phyloP scores from a whole-genome alignment of 192 early-diverging fungal genomes.

The Umbelopsis vinacea region DNA sequence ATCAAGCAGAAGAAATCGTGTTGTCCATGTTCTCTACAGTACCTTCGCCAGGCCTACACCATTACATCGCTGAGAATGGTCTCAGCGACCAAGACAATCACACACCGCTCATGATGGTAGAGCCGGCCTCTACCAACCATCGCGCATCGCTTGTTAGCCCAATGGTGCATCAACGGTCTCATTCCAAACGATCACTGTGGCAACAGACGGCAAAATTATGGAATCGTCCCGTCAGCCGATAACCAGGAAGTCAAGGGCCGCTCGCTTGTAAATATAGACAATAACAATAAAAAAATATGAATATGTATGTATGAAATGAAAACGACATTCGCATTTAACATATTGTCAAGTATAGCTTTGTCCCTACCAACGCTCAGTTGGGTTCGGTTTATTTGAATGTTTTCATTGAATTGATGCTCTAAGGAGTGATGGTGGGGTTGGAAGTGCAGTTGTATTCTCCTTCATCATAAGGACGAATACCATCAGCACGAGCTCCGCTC shows the following conservation, averaged over 20 bases:
- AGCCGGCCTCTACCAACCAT: constrained; percentile 18
- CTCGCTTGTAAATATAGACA: neutral
- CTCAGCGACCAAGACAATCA: neutral
- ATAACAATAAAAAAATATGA: neutral
- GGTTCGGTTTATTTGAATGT: neutral
- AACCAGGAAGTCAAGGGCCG: neutral
- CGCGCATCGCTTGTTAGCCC: constrained; percentile 1
- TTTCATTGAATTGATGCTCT: neutral
- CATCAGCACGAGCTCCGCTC: constrained; percentile 19
- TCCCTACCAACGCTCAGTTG: no score
- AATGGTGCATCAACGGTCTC: neutral
- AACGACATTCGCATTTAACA: no score
- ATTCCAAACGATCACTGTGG: neutral
- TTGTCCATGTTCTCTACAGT: constrained; percentile 53
- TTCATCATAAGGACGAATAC: neutral
- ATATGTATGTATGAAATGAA: no score
- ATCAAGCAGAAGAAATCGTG: constrained; percentile 64
- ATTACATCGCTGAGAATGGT: neutral
- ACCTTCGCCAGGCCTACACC: neutral
- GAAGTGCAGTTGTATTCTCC: constrained; percentile 2
- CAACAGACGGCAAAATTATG: neutral
- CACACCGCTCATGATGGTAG: neutral
- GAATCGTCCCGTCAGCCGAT: neutral
- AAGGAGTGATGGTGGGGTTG: neutral
- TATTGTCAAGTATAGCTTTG: neutral